These are phyloP conservation scores for Ophiostoma sp. DNA, from an alignment of 2,329 filamentous ascomycete species.

Conservation along the genomic window DNA sequence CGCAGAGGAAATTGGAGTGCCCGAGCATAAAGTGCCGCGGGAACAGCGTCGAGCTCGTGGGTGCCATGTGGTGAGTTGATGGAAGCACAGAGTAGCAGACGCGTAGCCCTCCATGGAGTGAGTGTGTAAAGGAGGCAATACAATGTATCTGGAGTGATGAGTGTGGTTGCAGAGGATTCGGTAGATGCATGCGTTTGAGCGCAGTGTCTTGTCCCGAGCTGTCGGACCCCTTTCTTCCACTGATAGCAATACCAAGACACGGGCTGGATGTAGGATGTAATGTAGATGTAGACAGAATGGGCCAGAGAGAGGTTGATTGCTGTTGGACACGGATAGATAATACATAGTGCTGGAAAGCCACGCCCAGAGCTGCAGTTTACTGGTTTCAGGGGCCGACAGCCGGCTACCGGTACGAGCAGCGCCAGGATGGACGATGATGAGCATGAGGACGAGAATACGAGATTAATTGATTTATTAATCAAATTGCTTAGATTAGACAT, in stretches of 20 bases:
- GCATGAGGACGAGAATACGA: background rate
- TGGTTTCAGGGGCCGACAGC: conserved; percentile 14
- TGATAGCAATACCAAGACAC: conserved; percentile 10
- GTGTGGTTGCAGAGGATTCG: background rate
- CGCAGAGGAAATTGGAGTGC: background rate
- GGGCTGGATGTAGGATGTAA: background rate
- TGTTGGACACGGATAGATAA: background rate
- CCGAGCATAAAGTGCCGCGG: background rate
- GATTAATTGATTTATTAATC: background rate
- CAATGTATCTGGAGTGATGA: too few relatives aligned
- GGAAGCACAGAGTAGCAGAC: background rate
- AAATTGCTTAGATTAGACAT: background rate
- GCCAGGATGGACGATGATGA: background rate
- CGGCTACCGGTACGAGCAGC: background rate
- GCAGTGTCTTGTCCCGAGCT: conserved; percentile 4
- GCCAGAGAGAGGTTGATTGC: background rate
- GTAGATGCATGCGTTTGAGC: background rate
- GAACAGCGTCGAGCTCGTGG: background rate
- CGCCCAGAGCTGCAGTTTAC: conserved; percentile 14
- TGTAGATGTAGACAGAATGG: background rate
- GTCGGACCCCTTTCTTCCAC: conserved; percentile 4
- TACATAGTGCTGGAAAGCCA: conserved; percentile 6
- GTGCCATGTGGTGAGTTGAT: background rate
- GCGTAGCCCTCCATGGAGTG: background rate
- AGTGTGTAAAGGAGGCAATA: background rate